Conservation (phyloP, 345 rosid species). For the Lepidium africanum region DNA sequence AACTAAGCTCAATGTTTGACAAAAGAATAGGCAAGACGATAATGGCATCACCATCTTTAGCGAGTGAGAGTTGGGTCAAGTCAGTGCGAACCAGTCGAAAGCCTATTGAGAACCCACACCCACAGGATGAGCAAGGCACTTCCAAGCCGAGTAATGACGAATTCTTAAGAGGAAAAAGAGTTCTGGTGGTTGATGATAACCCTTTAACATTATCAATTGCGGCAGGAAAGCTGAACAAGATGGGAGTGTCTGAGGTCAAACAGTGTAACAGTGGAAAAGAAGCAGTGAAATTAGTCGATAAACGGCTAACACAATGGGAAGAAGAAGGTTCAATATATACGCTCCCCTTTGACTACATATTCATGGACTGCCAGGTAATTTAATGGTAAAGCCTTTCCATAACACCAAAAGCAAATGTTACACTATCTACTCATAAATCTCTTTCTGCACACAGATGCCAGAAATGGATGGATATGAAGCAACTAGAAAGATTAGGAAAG, state of each 20-base stretch:
- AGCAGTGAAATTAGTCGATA: conserved; percentile 38
- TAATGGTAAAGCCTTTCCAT: neutral
- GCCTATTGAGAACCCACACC: neutral
- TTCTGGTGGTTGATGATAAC: conserved; percentile 59
- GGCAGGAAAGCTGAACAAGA: conserved; percentile 12
- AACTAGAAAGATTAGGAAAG: conserved; percentile 45
- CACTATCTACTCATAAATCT: neutral
- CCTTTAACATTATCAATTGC: conserved; percentile 18
- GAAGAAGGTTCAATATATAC: neutral
- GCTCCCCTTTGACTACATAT: conserved; percentile 53
- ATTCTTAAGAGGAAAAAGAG: conserved; percentile 49
- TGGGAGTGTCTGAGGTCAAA: conserved; percentile 47
- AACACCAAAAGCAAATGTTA: neutral
- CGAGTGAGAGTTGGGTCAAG: neutral
- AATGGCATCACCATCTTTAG: neutral
- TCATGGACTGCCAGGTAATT: conserved; percentile 87
- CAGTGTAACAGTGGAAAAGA: conserved; percentile 47
- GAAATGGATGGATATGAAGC: conserved; percentile 67
- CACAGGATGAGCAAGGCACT: neutral
- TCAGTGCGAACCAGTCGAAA: conserved; percentile 10
- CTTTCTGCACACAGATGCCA: conserved; percentile 49
- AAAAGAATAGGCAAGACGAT: neutral
- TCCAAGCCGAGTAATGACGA: neutral
- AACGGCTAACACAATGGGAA: conserved; percentile 13
- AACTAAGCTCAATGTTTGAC: conserved; percentile 10